A percentile compares a stretch with the other conserved stretches of the same genome.
Evolutionary conservation across 2,329 filamentous ascomycete species (phyloP).

Genomic region (Uncinocarpus reesii): DNA sequence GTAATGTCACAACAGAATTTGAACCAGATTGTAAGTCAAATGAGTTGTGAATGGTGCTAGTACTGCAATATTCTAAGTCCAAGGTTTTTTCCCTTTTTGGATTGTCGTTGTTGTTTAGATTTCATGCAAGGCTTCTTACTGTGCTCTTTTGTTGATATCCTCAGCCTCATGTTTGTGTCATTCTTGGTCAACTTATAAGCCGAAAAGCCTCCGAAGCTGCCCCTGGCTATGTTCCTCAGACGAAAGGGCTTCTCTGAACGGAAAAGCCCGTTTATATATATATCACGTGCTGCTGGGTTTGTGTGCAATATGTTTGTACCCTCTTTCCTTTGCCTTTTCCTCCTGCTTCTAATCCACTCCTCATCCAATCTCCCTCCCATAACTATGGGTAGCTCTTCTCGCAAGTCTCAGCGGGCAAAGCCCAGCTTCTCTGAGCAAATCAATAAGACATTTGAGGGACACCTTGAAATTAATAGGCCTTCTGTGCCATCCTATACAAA

Average conservation of each 20-base stretch:
- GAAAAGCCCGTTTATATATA: background rate
- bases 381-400: background rate
- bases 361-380: background rate
- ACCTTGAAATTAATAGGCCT: background rate
- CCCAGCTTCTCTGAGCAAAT: background rate
- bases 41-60: background rate
- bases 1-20: constrained; percentile 74
- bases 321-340: background rate
- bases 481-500: background rate
- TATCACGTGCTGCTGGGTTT: background rate
- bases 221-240: background rate
- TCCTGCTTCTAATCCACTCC: no score
- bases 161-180: no score
- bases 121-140: no score
- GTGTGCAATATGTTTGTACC: background rate
- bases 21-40: constrained; percentile 77
- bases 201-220: no score
- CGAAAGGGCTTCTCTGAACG: background rate
- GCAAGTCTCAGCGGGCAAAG: background rate
- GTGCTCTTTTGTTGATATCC: no score
- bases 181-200: no score
- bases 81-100: background rate
- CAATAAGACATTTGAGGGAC: background rate
- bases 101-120: background rate
- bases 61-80: background rate